Evolutionary conservation across 176 grass and related monocot genomes (phyloP).

Genomic region (Zoysia japonica): DNA sequence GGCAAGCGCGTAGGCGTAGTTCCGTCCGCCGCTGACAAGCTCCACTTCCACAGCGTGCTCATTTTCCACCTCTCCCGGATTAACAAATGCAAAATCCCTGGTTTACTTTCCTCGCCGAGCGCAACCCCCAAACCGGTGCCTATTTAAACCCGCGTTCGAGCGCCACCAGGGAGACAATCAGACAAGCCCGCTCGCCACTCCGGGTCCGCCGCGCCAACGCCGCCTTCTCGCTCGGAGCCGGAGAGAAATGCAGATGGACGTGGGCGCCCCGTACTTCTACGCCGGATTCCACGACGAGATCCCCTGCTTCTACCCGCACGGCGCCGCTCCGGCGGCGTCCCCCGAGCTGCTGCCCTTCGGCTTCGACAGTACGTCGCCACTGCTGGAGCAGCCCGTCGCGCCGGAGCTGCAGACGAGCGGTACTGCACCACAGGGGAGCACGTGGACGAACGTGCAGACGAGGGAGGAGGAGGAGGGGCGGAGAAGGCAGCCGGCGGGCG

Average conservation of each 20-base stretch:
- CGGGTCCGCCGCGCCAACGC: not conserved
- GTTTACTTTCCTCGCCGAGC: constrained; percentile 38
- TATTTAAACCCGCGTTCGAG: constrained; percentile 44
- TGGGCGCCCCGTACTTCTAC: constrained; percentile 33
- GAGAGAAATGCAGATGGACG: constrained; percentile 64
- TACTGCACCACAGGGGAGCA: no score
- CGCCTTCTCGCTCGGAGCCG: not conserved
- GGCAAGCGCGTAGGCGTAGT: constrained; percentile 14
- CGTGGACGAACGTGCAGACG: constrained; percentile 37
- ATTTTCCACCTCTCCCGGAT: not conserved
- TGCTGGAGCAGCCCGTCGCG: constrained; percentile 1
- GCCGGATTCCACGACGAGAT: constrained; percentile 55
- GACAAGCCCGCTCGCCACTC: not conserved
- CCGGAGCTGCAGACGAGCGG: not conserved
- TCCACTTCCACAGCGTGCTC: not conserved
- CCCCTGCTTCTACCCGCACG: constrained; percentile 28
- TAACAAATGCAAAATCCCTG: not conserved
- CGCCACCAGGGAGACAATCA: not conserved
- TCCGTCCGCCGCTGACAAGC: not conserved
- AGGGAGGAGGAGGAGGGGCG: not conserved
- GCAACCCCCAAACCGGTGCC: not conserved
- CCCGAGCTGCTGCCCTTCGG: constrained; percentile 57
- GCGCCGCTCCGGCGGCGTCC: constrained; percentile 42
- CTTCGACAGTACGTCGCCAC: not conserved
- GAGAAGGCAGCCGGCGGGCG: not conserved